Evolutionary conservation across 495 filamentous ascomycete species (phyloP).

Genomic region (Aspergillus haitiensis): DNA sequence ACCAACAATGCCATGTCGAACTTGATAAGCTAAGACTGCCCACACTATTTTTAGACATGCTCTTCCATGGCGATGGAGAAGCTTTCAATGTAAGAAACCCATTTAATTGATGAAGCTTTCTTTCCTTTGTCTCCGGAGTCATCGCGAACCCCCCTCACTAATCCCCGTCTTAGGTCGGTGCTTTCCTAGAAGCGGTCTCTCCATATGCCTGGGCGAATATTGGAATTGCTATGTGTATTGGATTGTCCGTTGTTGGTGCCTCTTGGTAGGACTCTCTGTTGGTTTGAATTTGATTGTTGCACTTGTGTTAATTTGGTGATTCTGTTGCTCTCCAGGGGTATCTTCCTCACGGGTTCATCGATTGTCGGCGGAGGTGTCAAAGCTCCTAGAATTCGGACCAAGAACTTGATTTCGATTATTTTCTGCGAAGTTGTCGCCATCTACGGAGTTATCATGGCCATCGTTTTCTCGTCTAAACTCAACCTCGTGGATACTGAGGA

Average conservation of each 20-base stretch:
- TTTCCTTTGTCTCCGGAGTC: background rate
- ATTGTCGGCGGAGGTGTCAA: slow-evolving; percentile 96
- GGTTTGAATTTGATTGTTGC: too few relatives aligned
- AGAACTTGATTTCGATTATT: slow-evolving; percentile 99
- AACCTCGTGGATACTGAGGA: slow-evolving; percentile 51
- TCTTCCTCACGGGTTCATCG: slow-evolving; percentile 98
- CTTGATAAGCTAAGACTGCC: slow-evolving; percentile 33
- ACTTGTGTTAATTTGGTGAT: slow-evolving; percentile 8
- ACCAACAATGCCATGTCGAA: slow-evolving; percentile 17
- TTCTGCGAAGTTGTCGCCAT: slow-evolving; percentile 99
- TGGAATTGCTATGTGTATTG: slow-evolving; percentile 93
- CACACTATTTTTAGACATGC: slow-evolving; percentile 71
- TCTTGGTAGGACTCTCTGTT: slow-evolving; percentile 70
- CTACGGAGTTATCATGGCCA: slow-evolving; percentile 99
- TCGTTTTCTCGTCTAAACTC: slow-evolving; percentile 91
- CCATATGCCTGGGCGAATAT: slow-evolving; percentile 90
- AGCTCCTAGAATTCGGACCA: slow-evolving; percentile 94
- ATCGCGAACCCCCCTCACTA: slow-evolving; percentile 19
- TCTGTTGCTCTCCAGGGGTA: slow-evolving; percentile 68
- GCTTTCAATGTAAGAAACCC: slow-evolving; percentile 78
- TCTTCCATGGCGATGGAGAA: slow-evolving; percentile 95
- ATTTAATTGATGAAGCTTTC: background rate
- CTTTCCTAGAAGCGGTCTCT: slow-evolving; percentile 90
- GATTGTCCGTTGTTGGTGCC: slow-evolving; percentile 91
- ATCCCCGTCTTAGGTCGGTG: slow-evolving; percentile 67